Evolutionary conservation across 1,284 basidiomycete species (phyloP).

Genomic region (Agroathelia rolfsii): DNA sequence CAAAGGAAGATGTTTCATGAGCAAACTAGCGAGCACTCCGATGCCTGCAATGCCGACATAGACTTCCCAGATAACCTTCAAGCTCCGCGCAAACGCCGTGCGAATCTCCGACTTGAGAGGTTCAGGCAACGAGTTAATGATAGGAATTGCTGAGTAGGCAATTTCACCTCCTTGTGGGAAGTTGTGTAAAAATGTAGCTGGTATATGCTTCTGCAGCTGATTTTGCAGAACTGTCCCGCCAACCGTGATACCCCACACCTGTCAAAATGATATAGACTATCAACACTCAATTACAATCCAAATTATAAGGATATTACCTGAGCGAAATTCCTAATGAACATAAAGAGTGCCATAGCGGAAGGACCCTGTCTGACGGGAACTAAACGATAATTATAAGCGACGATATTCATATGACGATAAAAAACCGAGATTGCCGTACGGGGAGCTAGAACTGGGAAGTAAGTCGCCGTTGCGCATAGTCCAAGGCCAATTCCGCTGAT

Average conservation of each 20-base stretch:
- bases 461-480: conserved; percentile 13
- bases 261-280: not conserved
- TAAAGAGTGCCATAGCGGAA: conserved; percentile 17
- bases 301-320: conserved; percentile 7
- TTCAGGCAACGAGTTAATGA: not conserved
- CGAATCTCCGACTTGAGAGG: conserved; percentile 4
- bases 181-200: not conserved
- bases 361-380: conserved; percentile 16
- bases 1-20: conserved; percentile 6
- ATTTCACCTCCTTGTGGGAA: conserved; percentile 2
- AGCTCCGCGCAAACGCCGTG: conserved; percentile 5
- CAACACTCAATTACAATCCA: conserved; percentile 3
- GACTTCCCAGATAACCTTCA: conserved; percentile 8
- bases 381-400: too few species aligned
- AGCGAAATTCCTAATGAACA: conserved; percentile 19
- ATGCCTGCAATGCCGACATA: conserved; percentile 4
- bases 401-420: conserved; percentile 21
- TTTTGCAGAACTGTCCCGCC: conserved; percentile 7
- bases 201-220: conserved; percentile 2
- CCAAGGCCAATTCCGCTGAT: conserved; percentile 25
- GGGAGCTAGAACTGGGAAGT: conserved; percentile 24
- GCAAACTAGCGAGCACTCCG: conserved; percentile 6
- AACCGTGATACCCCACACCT: conserved; percentile 9
- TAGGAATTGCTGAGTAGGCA: conserved; percentile 5
- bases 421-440: conserved; percentile 9